These are phyloP conservation scores for Biancaea sappan DNA, from an alignment of 306 rosid genomes.

Conservation along the genomic window DNA sequence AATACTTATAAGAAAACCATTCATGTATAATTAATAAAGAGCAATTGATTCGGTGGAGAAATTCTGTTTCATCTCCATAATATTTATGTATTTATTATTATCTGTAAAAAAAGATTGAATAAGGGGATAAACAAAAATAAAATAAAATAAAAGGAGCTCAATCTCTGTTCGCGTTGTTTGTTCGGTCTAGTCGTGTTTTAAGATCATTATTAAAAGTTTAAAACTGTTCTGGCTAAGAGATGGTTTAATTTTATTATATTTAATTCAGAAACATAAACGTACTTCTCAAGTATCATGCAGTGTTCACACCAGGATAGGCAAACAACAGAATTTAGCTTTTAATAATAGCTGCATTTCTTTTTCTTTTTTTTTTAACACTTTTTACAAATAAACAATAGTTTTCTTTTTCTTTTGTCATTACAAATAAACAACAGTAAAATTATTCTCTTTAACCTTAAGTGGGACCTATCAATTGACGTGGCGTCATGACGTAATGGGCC, in stretches of 20 bases:
- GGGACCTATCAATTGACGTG: constrained; percentile 22
- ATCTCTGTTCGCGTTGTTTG: not conserved
- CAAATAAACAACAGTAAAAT: not conserved
- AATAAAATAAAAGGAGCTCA: not conserved
- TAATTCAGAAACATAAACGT: not conserved
- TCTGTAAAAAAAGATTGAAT: not conserved
- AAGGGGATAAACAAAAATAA: not conserved
- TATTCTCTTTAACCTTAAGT: not conserved
- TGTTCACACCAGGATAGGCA: constrained; percentile 33
- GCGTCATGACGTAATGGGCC: constrained; percentile 32
- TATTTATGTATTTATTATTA: not conserved
- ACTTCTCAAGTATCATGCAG: constrained; percentile 25
- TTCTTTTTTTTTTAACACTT: too few relatives aligned
- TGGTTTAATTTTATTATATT: not conserved
- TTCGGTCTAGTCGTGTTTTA: not conserved
- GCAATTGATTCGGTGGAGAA: not conserved
- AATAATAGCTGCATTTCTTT: not conserved
- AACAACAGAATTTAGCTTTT: not conserved
- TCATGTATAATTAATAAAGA: not conserved
- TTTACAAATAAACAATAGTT: too few relatives aligned
- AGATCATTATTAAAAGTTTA: not conserved
- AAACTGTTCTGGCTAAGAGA: too few relatives aligned
- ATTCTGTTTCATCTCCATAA: not conserved
- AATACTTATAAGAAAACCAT: not conserved
- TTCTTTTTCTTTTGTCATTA: too few relatives aligned